Conservation (phyloP, 176 grass and related monocot genomes). For the Juncus inflexus region DNA sequence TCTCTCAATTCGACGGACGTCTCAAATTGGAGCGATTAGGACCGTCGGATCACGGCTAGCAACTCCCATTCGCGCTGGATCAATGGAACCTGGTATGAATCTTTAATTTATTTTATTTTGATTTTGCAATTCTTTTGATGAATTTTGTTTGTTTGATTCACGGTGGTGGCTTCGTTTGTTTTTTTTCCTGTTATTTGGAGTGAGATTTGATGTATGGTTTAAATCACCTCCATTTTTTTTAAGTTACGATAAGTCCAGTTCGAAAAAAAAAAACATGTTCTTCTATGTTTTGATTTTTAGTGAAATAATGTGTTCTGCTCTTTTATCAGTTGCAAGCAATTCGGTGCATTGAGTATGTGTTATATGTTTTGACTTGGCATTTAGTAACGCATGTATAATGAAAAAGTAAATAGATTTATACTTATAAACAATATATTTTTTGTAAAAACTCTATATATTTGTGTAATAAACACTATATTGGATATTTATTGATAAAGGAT, state of each 20-base stretch:
- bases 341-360: too few species aligned
- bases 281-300: too few species aligned
- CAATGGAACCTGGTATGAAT: constrained; percentile 23
- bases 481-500: too few species aligned
- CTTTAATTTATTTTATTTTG: neutral
- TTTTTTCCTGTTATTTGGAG: neutral
- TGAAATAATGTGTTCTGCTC: too few species aligned
- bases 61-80: neutral
- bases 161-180: neutral
- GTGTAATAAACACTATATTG: too few species aligned
- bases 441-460: too few species aligned
- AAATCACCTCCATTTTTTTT: neutral
- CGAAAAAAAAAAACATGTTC: neutral
- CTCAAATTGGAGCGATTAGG: neutral
- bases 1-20: neutral
- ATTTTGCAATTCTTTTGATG: neutral
- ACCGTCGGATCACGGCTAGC: neutral
- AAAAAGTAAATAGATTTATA: too few species aligned
- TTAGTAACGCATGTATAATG: too few species aligned
- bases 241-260: neutral
- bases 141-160: neutral
- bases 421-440: too few species aligned
- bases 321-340: too few species aligned
- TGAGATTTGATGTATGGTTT: neutral
- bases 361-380: too few species aligned